Base-by-base conservation (phyloP, 2,329 filamentous ascomycete species). In the Achaetomium macrosporum region DNA sequence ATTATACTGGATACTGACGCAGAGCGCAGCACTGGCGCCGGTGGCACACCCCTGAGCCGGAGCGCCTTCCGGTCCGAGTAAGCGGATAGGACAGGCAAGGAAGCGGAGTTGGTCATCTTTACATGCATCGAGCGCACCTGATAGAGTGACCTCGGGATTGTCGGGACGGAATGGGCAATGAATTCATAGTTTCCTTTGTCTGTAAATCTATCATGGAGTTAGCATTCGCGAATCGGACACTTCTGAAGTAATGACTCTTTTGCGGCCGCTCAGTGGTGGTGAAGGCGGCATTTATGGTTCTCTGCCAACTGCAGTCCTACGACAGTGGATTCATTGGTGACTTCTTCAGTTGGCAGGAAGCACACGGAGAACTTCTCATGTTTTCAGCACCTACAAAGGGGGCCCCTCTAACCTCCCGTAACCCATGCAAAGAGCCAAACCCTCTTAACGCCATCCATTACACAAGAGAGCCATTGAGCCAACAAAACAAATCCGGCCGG, bases 51-150 rank as follows among this genome's bases (percentile, higher is more conserved):
- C 36, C 49, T 65, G 39, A 53, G 59, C 59, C 58, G 61, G 19
- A 62, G 42, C 52, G 36, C 59, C 10, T 65, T 64, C 59, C 61
- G 63, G 20, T 49, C 58, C 25, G 63, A 65, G 54, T 65, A 63
- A 59, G 45, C 15, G 29, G 44, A 42, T 31, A 31, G 25, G 20
- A 13, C n/a, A 44, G 13, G 31, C 12, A 40, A 13, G n/a, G 33
- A 20, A 29, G 48, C 13, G 40, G 46, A 42, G 53, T 44, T 43
- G 37, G 29, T 36, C 17, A 25, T 46, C 43, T 54, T 55, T 43
- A 40, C 20, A 47, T 33, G 51, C 54, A 54, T 51, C 46, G 41
- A 45, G 42, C 54, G 48, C 42, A 44, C 53, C 54, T 44, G 41
- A 53, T 53, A 56, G 51, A 56, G 43, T 58, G 53, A 55, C 51